phyloP scores from a whole-genome alignment of 2,329 filamentous ascomycete species.

The Penicillium carneum region DNA sequence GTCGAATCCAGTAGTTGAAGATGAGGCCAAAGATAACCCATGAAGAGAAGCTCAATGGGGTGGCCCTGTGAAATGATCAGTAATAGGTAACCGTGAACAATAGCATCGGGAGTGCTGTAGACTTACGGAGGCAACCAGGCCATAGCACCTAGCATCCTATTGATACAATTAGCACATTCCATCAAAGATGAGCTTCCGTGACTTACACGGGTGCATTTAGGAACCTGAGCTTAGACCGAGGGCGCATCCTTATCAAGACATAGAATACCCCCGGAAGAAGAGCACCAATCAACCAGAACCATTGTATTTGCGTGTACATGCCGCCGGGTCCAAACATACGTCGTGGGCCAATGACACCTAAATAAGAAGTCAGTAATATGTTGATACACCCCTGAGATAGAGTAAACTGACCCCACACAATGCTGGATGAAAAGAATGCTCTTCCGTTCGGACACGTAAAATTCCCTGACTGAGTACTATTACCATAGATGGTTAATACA shows the following conservation, averaged over 20 bases:
- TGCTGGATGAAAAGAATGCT: constrained; percentile 69
- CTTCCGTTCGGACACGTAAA: constrained; percentile 62
- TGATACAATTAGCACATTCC: constrained; percentile 3
- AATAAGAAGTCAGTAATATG: constrained; percentile 46
- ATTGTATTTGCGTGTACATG: constrained; percentile 69
- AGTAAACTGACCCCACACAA: constrained; percentile 67
- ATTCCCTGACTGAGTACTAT: constrained; percentile 57
- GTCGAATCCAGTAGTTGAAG: constrained; percentile 49
- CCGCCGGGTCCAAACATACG: constrained; percentile 69
- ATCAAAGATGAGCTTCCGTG: not conserved
- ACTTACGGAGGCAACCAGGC: constrained; percentile 55
- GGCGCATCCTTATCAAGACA: constrained; percentile 64
- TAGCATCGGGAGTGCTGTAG: not conserved
- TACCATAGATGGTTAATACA: not conserved
- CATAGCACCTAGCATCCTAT: constrained; percentile 40
- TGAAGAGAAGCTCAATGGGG: constrained; percentile 70
- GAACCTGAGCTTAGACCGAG: constrained; percentile 67
- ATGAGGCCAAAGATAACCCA: constrained; percentile 65
- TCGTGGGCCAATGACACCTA: constrained; percentile 70
- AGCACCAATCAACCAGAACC: constrained; percentile 72
- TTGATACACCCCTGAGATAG: not conserved
- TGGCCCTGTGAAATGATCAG: constrained; percentile 53
- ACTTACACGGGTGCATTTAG: constrained; percentile 63
- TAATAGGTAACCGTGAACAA: constrained; percentile 31
- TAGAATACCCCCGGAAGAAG: constrained; percentile 66